Conservation (phyloP, 495 filamentous ascomycete species). For the Xylaria palmicola region DNA sequence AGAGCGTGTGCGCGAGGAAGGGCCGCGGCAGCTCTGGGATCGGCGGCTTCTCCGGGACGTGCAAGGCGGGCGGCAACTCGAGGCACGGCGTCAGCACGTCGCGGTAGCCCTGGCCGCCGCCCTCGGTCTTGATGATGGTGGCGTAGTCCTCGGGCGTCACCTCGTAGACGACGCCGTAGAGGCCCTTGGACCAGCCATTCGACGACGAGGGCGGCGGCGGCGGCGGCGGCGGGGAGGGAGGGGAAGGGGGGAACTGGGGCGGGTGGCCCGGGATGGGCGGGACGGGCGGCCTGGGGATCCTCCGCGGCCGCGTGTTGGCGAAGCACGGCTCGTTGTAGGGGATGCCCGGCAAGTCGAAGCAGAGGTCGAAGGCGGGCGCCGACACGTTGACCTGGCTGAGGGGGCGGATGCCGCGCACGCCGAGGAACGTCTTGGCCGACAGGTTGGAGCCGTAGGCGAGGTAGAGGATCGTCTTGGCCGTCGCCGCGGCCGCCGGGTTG, state of each 20-base stretch:
- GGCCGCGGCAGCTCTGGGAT: conserved; percentile 40
- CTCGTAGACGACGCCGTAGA: conserved; percentile 94
- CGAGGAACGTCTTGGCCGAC: conserved; percentile 69
- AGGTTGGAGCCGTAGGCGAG: conserved; percentile 96
- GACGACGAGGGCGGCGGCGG: conserved; percentile 10
- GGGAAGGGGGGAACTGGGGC: conserved; percentile 32
- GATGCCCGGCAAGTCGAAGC: conserved; percentile 82
- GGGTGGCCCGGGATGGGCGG: conserved; percentile 17
- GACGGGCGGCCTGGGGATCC: conserved; percentile 38
- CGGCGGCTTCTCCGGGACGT: conserved; percentile 42
- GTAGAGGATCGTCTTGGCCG: conserved; percentile 67
- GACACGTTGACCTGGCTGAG: conserved; percentile 74
- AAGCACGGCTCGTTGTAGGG: conserved; percentile 92
- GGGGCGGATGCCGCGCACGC: conserved; percentile 72
- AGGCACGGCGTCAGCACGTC: conserved; percentile 79
- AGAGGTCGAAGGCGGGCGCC: conserved; percentile 71
- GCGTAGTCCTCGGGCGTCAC: conserved; percentile 78
- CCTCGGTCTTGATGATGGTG: conserved; percentile 86
- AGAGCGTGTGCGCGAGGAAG: conserved; percentile 47
- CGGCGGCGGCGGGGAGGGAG: too few species aligned
- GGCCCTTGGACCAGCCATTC: conserved; percentile 65
- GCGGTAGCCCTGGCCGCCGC: conserved; percentile 76
- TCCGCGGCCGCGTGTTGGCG: conserved; percentile 69
- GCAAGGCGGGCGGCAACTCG: conserved; percentile 53
- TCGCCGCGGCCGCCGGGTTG: conserved; percentile 12